A percentile compares a stretch with the other conserved stretches of the same genome.
These are phyloP conservation scores for Erysimum cheiranthoides DNA, from an alignment of 345 rosid species.

Conservation along the genomic window DNA sequence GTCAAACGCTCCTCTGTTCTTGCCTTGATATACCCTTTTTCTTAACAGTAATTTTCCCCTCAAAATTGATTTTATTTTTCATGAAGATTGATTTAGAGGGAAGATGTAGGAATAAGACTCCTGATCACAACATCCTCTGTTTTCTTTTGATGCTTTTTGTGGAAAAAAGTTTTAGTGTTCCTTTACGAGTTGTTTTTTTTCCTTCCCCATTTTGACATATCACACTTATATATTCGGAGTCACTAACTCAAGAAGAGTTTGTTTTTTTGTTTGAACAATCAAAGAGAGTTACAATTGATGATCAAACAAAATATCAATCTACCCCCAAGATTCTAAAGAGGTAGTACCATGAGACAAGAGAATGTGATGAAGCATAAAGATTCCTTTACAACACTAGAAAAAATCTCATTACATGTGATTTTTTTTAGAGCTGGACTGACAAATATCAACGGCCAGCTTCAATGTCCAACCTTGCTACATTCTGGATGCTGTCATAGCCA, in stretches of 20 bases:
- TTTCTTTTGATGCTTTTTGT: not conserved
- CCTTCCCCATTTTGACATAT: not conserved
- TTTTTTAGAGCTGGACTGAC: not conserved
- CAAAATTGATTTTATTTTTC: not conserved
- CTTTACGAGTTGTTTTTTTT: not conserved
- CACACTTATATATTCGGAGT: not conserved
- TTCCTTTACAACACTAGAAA: not conserved
- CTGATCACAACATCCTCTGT: not conserved
- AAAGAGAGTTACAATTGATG: not conserved
- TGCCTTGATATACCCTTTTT: not conserved
- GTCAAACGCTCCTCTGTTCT: not conserved
- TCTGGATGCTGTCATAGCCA: constrained; percentile 27
- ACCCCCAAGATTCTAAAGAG: not conserved
- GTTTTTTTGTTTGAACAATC: not conserved
- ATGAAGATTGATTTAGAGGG: not conserved
- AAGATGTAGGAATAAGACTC: not conserved
- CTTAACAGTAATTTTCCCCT: not conserved
- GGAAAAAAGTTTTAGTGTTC: not conserved
- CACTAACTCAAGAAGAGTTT: too few relatives aligned
- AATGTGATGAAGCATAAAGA: not conserved
- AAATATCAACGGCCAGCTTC: constrained; percentile 3
- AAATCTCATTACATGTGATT: not conserved
- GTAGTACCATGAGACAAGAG: not conserved
- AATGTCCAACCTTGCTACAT: not conserved
- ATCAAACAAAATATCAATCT: not conserved